Evolutionary conservation across 108 stramenopile species (phyloP).

Genomic region (Cyclostephanos tholiformis): DNA sequence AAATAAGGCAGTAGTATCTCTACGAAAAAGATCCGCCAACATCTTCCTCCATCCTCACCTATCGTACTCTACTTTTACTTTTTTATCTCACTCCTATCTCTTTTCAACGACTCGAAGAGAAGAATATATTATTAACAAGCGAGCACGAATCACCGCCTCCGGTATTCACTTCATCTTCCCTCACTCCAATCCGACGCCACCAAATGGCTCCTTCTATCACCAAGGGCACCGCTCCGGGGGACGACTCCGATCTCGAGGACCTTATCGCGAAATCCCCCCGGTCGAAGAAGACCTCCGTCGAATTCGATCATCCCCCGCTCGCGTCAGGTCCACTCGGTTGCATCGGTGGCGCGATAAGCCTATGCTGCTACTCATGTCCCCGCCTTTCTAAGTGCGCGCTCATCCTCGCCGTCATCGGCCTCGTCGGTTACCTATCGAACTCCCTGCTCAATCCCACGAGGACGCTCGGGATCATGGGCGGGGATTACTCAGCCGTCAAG

Average conservation of each 20-base stretch:
- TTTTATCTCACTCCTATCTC: too few species aligned
- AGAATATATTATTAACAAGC: too few species aligned
- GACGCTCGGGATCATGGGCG: slow-evolving; percentile 54
- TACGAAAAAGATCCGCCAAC: too few species aligned
- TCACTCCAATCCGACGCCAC: too few species aligned
- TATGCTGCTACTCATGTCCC: slow-evolving; percentile 22
- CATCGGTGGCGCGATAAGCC: slow-evolving; percentile 12
- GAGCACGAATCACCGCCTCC: too few species aligned
- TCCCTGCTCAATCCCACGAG: slow-evolving; percentile 59
- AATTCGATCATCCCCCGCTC: not conserved
- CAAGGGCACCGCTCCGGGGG: slow-evolving; percentile 17
- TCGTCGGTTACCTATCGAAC: slow-evolving; percentile 23
- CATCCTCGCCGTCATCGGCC: not conserved
- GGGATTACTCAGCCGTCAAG: slow-evolving; percentile 61
- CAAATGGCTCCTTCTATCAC: not conserved
- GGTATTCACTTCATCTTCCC: too few species aligned
- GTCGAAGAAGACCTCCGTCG: slow-evolving; percentile 9
- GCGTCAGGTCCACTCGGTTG: slow-evolving; percentile 1
- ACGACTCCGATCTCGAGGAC: slow-evolving; percentile 48
- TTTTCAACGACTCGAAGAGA: too few species aligned
- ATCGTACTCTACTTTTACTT: too few species aligned
- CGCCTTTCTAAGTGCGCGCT: slow-evolving; percentile 27
- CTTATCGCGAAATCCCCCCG: slow-evolving; percentile 26
- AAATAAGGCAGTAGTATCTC: too few species aligned
- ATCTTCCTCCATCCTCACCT: not conserved